phyloP scores from a whole-genome alignment of 306 rosid species.

The Glycine soja region DNA sequence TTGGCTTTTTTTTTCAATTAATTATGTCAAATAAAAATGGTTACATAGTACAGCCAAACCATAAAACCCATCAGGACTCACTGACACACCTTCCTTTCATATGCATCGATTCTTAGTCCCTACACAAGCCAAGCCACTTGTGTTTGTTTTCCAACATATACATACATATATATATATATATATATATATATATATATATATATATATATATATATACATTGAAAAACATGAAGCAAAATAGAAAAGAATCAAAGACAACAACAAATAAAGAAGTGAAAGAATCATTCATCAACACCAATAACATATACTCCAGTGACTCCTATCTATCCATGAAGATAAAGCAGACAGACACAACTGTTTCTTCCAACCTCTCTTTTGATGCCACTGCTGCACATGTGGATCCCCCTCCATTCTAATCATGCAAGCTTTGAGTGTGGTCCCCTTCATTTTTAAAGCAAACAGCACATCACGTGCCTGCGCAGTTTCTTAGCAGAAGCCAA shows the following conservation, averaged over 20 bases:
- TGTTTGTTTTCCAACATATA: constrained; percentile 47
- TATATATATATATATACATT: neutral
- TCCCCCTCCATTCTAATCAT: constrained; percentile 80
- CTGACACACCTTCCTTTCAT: constrained; percentile 50
- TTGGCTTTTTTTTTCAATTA: constrained; percentile 13
- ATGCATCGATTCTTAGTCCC: no score
- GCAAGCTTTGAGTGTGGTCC: constrained; percentile 74
- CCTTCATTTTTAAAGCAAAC: constrained; percentile 59
- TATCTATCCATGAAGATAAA: constrained; percentile 49
- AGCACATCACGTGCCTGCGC: constrained; percentile 75
- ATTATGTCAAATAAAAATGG: constrained; percentile 48
- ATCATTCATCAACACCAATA: constrained; percentile 27
- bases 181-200: no score
- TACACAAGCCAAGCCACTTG: constrained; percentile 43
- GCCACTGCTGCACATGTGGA: constrained; percentile 57
- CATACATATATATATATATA: no score
- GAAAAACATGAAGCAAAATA: constrained; percentile 26
- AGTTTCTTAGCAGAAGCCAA: constrained; percentile 51
- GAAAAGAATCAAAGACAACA: constrained; percentile 49
- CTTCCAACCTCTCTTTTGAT: constrained; percentile 43
- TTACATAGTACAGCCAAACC: constrained; percentile 55
- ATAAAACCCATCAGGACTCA: constrained; percentile 40
- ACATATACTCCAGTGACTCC: neutral
- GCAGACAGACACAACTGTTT: constrained; percentile 54
- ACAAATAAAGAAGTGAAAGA: constrained; percentile 46